A percentile compares a stretch with the other conserved stretches of the same genome.
Evolutionary conservation across 2,329 filamentous ascomycete species (phyloP).

Genomic region (Neofusicoccum parvum): DNA sequence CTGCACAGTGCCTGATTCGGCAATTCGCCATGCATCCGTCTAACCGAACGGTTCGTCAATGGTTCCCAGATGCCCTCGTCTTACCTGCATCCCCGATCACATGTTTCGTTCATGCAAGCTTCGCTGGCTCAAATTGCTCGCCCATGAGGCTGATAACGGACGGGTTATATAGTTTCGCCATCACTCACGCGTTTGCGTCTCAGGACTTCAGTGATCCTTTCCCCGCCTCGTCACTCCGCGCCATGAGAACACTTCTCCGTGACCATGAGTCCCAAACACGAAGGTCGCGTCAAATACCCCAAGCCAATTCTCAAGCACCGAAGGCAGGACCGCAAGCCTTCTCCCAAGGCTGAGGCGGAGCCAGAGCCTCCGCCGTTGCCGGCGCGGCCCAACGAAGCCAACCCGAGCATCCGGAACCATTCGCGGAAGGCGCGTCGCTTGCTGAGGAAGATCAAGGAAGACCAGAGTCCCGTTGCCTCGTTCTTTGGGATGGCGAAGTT

Average conservation of each 20-base stretch:
- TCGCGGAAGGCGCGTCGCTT: background rate
- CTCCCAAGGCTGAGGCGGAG: background rate
- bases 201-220: background rate
- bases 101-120: conserved; percentile 7
- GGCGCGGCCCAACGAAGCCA: background rate
- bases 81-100: background rate
- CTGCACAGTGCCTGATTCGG: conserved; percentile 6
- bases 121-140: background rate
- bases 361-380: background rate
- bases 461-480: background rate
- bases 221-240: background rate
- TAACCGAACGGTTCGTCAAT: background rate
- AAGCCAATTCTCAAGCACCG: background rate
- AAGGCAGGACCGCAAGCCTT: background rate
- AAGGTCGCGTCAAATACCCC: background rate
- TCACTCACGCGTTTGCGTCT: background rate
- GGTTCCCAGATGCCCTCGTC: background rate
- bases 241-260: background rate
- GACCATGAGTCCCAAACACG: conserved; percentile 1
- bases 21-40: background rate
- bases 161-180: background rate
- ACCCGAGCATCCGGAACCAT: background rate
- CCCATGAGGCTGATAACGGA: background rate
- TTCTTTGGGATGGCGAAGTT: conserved; percentile 3
- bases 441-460: background rate